These are phyloP conservation scores for Cantharellus anzutake DNA, from an alignment of 768 basidiomycete species.

Conservation along the genomic window DNA sequence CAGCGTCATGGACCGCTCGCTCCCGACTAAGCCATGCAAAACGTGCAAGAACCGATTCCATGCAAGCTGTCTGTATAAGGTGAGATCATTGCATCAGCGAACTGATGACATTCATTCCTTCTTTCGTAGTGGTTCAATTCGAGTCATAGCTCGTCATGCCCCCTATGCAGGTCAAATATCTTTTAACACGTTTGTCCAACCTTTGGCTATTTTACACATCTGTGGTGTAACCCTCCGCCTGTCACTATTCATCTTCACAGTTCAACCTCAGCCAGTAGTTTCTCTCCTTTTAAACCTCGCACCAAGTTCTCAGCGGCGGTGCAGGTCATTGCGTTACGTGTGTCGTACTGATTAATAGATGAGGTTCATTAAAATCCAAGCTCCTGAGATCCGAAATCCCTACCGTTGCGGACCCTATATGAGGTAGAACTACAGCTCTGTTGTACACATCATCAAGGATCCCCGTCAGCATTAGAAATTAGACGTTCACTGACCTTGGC, in stretches of 20 bases:
- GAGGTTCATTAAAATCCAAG: no score
- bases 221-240: neutral
- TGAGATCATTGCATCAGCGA: conserved; percentile 13
- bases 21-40: conserved; percentile 81
- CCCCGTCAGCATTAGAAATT: conserved; percentile 1
- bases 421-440: conserved; percentile 71
- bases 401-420: conserved; percentile 77
- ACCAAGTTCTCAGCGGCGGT: conserved; percentile 53
- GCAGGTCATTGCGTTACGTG: conserved; percentile 58
- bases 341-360: neutral
- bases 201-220: no score
- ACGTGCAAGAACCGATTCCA: conserved; percentile 94
- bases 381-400: conserved; percentile 29
- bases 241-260: neutral
- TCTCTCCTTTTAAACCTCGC: conserved; percentile 28
- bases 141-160: conserved; percentile 81
- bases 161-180: conserved; percentile 75
- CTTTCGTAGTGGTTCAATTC: conserved; percentile 60
- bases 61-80: conserved; percentile 80
- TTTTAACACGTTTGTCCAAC: conserved; percentile 4
- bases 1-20: conserved; percentile 66
- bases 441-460: neutral
- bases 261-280: neutral
- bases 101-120: neutral
- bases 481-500: conserved; percentile 31